phyloP scores from a whole-genome alignment of 805 yeast genomes.

The Candida qinlingensis region DNA sequence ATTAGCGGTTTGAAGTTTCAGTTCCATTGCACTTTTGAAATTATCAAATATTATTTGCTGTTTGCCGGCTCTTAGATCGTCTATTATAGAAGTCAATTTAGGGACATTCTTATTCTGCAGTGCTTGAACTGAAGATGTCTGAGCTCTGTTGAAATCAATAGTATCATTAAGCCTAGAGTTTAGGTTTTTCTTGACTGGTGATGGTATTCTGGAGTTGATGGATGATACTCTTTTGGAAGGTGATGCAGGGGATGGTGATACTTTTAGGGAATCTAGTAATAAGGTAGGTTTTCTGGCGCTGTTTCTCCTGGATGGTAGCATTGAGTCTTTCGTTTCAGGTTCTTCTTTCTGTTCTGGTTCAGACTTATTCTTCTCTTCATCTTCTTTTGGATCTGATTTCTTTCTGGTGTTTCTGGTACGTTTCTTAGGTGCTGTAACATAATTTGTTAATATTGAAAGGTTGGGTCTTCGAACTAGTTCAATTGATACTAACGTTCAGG shows the following conservation, averaged over 20 bases:
- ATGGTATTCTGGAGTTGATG: constrained; percentile 14
- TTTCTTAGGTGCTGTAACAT: background rate
- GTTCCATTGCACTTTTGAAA: constrained; percentile 16
- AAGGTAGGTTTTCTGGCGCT: constrained; percentile 1
- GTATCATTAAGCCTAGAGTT: constrained; percentile 1
- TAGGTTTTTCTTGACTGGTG: constrained; percentile 17
- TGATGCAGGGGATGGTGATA: constrained; percentile 3
- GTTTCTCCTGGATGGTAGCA: background rate
- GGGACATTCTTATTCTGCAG: constrained; percentile 17
- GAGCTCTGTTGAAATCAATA: constrained; percentile 11
- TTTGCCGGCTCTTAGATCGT: constrained; percentile 20
- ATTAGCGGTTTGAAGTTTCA: constrained; percentile 21
- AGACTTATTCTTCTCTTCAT: constrained; percentile 1
- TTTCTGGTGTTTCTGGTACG: constrained; percentile 1
- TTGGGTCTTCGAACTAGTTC: background rate
- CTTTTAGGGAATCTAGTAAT: constrained; percentile 1
- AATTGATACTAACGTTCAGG: background rate
- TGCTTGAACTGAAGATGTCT: constrained; percentile 12
- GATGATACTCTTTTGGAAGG: constrained; percentile 5
- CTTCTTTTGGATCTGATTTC: background rate
- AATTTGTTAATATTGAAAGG: background rate
- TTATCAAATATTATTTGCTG: constrained; percentile 21
- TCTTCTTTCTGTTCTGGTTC: background rate
- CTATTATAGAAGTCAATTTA: constrained; percentile 18
- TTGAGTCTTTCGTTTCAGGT: background rate